phyloP scores from a whole-genome alignment of 2,329 filamentous ascomycete species.

The Emmonsiellopsis sp. region DNA sequence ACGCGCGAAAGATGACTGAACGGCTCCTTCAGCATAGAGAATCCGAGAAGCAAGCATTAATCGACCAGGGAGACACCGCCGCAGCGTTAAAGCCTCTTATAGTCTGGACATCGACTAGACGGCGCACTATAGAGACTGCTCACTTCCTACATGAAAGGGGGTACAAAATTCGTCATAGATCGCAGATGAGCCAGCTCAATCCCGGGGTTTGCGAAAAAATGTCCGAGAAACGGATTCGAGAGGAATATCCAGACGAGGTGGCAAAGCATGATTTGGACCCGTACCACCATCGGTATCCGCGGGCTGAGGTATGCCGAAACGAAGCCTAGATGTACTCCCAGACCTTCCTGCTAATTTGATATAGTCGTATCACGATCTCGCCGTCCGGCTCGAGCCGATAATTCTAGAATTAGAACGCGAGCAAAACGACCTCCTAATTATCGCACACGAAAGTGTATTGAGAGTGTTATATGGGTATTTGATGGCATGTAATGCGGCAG shows the following conservation, averaged over 20 bases:
- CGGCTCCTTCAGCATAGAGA: constrained; percentile 74
- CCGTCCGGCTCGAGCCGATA: constrained; percentile 94
- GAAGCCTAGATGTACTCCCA: constrained; percentile 11
- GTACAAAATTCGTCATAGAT: constrained; percentile 80
- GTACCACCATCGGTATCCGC: constrained; percentile 92
- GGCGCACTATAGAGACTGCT: constrained; percentile 83
- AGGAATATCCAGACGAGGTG: constrained; percentile 81
- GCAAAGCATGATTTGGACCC: constrained; percentile 88
- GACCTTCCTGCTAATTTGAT: constrained; percentile 3
- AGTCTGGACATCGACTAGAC: constrained; percentile 89
- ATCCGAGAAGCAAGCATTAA: constrained; percentile 61
- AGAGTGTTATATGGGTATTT: constrained; percentile 94
- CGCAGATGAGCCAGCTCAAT: constrained; percentile 95
- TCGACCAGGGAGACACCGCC: constrained; percentile 57
- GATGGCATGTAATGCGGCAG: constrained; percentile 94
- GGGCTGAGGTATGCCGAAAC: constrained; percentile 61
- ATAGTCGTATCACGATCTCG: constrained; percentile 94
- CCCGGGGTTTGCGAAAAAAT: constrained; percentile 93
- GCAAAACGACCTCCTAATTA: constrained; percentile 94
- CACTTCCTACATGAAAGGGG: constrained; percentile 69
- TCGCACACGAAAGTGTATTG: constrained; percentile 95
- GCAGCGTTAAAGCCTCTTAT: constrained; percentile 68
- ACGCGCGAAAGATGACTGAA: constrained; percentile 78
- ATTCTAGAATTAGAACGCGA: constrained; percentile 95
- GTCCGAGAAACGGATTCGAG: constrained; percentile 69